A percentile compares a stretch with the other conserved stretches of the same genome.
Conservation (phyloP, 2,329 filamentous ascomycete genomes). For the Colletotrichum navitas region DNA sequence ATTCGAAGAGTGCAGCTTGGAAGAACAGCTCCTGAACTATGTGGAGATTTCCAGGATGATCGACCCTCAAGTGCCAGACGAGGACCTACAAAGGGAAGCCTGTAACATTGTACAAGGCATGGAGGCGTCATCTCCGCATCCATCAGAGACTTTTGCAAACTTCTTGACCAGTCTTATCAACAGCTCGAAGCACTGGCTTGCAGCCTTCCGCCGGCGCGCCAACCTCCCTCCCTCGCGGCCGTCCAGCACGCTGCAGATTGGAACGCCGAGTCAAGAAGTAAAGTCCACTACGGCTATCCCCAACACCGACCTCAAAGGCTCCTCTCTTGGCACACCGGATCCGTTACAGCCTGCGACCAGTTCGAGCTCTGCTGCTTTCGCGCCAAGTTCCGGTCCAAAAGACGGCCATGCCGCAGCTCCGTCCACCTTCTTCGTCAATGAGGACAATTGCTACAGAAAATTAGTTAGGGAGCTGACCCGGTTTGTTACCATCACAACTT, state of each 20-base stretch:
- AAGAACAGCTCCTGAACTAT: constrained; percentile 32
- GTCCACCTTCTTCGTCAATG: constrained; percentile 43
- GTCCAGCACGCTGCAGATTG: neutral
- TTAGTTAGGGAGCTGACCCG: constrained; percentile 40
- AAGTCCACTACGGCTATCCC: neutral
- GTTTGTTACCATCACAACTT: constrained; percentile 46
- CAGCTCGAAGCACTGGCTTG: constrained; percentile 26
- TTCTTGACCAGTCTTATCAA: constrained; percentile 32
- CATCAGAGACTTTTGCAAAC: constrained; percentile 15
- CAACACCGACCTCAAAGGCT: neutral
- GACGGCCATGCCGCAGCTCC: neutral
- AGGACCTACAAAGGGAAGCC: constrained; percentile 31
- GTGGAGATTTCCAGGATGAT: constrained; percentile 26
- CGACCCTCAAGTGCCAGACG: constrained; percentile 12
- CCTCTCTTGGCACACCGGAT: neutral
- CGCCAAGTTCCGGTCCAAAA: neutral
- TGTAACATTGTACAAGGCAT: constrained; percentile 22
- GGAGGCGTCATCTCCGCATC: constrained; percentile 7
- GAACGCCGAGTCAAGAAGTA: neutral
- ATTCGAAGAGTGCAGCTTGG: constrained; percentile 31
- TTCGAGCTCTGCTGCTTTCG: neutral
- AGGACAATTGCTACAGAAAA: constrained; percentile 46
- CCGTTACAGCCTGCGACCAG: neutral
- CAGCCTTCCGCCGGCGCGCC: constrained; percentile 23
- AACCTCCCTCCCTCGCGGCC: constrained; percentile 4